These are phyloP conservation scores for Emericellopsis cladophorae DNA, from an alignment of 2,329 filamentous ascomycete genomes.

Conservation along the genomic window DNA sequence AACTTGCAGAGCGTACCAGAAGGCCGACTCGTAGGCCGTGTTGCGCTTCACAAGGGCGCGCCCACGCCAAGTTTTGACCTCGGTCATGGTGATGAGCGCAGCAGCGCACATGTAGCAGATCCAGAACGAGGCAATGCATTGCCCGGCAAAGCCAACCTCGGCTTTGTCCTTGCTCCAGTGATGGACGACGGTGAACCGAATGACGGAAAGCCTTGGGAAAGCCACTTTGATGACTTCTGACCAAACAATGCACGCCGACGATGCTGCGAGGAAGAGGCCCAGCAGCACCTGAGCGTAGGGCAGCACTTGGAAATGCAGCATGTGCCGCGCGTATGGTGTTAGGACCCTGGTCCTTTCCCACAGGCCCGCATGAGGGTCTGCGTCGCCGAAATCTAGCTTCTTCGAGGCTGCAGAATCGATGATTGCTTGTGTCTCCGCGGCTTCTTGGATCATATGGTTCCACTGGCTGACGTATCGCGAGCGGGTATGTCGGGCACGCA, in stretches of 20 bases:
- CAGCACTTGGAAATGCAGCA: constrained; percentile 61
- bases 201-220: constrained; percentile 61
- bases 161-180: constrained; percentile 59
- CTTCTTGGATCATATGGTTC: constrained; percentile 64
- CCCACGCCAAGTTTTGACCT: constrained; percentile 96
- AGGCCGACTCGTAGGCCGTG: constrained; percentile 84
- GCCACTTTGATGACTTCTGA: constrained; percentile 84
- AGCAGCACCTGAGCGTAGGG: constrained; percentile 53
- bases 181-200: constrained; percentile 56
- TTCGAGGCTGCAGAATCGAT: constrained; percentile 74
- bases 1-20: constrained; percentile 91
- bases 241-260: constrained; percentile 80
- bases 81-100: constrained; percentile 74
- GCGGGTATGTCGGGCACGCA: constrained; percentile 71
- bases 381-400: constrained; percentile 60
- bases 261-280: constrained; percentile 57
- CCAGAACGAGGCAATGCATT: constrained; percentile 76
- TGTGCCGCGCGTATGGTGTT: constrained; percentile 70
- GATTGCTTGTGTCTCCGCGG: constrained; percentile 65
- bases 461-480: constrained; percentile 78
- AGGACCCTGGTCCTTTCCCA: constrained; percentile 47
- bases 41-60: constrained; percentile 81
- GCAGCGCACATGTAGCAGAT: constrained; percentile 93
- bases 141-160: constrained; percentile 74
- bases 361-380: constrained; percentile 40